Evolutionary conservation across 2,329 filamentous ascomycete species (phyloP).

Genomic region (Amauroascus verrucosus): DNA sequence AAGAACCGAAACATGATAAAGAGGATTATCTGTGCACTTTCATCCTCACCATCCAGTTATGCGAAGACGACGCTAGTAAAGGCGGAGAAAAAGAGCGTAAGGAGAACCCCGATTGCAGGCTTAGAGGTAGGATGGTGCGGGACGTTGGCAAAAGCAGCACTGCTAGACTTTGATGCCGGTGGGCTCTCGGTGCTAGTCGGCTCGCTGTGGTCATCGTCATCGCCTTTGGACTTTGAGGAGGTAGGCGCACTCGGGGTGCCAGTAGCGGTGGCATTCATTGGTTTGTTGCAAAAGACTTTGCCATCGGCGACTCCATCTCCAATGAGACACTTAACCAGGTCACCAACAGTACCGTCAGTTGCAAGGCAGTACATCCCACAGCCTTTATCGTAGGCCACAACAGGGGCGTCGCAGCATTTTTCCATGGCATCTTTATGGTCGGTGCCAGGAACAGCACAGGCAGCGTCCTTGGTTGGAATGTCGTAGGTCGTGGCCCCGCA

Average conservation of each 20-base stretch:
- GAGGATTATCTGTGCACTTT: not conserved
- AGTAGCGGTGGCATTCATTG: slow-evolving; percentile 31
- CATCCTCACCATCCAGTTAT: not conserved
- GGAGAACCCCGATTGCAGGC: slow-evolving; percentile 8
- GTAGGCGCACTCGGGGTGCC: slow-evolving; percentile 18
- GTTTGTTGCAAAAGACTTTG: slow-evolving; percentile 39
- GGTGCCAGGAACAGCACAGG: slow-evolving; percentile 8
- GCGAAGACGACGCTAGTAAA: slow-evolving; percentile 4
- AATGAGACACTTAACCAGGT: slow-evolving; percentile 34
- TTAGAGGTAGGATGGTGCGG: slow-evolving; percentile 5
- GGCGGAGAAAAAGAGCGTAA: slow-evolving; percentile 11
- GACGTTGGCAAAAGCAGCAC: slow-evolving; percentile 2
- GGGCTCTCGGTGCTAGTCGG: slow-evolving; percentile 1
- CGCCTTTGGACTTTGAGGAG: not conserved
- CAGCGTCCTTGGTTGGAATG: slow-evolving; percentile 9
- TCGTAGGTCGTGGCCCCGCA: slow-evolving; percentile 10
- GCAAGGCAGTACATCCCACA: slow-evolving; percentile 46
- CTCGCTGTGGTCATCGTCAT: not conserved
- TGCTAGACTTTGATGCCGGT: not conserved
- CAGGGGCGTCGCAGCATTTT: slow-evolving; percentile 38
- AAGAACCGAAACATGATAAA: not conserved
- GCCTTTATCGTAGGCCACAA: slow-evolving; percentile 39
- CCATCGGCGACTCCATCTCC: slow-evolving; percentile 29
- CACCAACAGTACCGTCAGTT: slow-evolving; percentile 29
- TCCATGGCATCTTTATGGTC: slow-evolving; percentile 29